These are phyloP conservation scores for Cyberlindnera euphorbiiphila DNA, from an alignment of 805 yeast genomes.

Conservation along the genomic window DNA sequence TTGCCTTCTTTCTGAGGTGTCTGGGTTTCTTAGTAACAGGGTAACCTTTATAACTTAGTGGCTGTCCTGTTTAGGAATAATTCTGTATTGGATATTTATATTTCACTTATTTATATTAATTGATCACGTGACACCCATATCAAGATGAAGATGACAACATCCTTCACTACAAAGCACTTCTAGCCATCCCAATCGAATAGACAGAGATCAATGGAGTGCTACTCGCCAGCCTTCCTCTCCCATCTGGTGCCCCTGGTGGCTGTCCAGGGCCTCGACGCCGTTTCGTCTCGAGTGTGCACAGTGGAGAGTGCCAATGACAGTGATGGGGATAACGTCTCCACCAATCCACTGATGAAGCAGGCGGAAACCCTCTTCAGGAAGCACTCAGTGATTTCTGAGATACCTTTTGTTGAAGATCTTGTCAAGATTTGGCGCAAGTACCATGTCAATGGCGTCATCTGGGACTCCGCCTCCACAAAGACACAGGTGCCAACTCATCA, in stretches of 20 bases:
- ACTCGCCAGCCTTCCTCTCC: conserved; percentile 32
- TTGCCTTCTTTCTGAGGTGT: no score
- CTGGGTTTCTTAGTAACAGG: no score
- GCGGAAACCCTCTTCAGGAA: conserved; percentile 16
- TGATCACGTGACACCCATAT: no score
- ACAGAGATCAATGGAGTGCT: conserved; percentile 43
- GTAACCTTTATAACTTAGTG: neutral
- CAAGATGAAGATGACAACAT: no score
- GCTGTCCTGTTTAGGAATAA: no score
- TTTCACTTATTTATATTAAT: no score
- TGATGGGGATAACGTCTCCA: conserved; percentile 1
- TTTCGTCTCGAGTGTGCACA: conserved; percentile 10
- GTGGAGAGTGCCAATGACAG: no score
- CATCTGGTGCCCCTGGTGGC: conserved; percentile 38
- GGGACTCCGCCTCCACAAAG: conserved; percentile 27
- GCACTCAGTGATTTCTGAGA: conserved; percentile 4
- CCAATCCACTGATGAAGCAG: conserved; percentile 3
- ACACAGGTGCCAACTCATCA: conserved; percentile 21
- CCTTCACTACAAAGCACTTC: no score
- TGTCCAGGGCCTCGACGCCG: conserved; percentile 38
- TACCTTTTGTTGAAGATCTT: conserved; percentile 22
- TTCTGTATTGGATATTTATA: no score
- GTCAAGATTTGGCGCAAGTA: conserved; percentile 29
- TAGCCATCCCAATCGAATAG: no score
- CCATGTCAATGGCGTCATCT: conserved; percentile 27